Percentiles rank a stretch among this genome's conserved stretches.
These are phyloP conservation scores for Colletotrichum gloeosporioides DNA, from an alignment of 2,329 filamentous ascomycete species.

Conservation along the genomic window DNA sequence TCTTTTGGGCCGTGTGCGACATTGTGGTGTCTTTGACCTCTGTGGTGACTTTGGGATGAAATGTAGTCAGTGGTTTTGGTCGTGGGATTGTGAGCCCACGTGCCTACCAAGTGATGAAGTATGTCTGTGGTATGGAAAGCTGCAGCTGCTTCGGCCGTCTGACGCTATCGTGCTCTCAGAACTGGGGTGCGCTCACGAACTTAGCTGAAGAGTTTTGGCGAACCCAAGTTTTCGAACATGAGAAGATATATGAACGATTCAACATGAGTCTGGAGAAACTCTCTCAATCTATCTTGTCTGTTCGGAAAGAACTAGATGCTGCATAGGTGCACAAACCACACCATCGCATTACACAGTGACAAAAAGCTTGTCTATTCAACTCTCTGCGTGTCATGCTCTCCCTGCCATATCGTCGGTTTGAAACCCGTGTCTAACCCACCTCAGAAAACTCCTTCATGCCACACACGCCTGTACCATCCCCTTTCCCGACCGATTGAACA, in stretches of 20 bases:
- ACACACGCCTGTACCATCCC: neutral
- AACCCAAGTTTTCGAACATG: accelerated
- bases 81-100: neutral
- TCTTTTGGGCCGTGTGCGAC: neutral
- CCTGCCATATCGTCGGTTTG: neutral
- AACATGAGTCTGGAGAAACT: accelerated
- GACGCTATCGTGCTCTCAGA: neutral
- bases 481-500: neutral
- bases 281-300: neutral
- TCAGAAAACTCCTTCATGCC: neutral
- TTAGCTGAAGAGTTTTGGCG: accelerated
- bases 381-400: neutral
- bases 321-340: neutral
- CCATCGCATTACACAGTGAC: neutral
- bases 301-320: neutral
- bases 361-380: neutral
- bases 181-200: neutral
- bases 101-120: neutral
- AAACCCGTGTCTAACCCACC: neutral
- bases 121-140: accelerated
- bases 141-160: neutral
- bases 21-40: neutral
- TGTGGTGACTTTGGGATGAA: neutral
- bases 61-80: neutral
- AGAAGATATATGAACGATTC: accelerated